Conservation (phyloP, 2,329 filamentous ascomycete species). For the Epichloe hybrida region DNA sequence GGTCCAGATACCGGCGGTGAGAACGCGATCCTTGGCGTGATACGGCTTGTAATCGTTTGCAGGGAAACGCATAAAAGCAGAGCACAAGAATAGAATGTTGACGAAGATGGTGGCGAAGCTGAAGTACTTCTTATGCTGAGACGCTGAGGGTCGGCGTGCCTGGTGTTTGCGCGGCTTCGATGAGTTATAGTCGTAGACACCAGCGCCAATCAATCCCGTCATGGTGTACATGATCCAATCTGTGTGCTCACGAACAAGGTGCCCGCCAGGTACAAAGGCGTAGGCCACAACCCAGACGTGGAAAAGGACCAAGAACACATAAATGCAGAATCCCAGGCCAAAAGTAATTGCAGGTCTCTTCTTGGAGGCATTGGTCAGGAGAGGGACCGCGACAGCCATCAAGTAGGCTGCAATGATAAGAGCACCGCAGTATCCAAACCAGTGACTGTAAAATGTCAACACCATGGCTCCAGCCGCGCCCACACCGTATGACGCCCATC, state of each 20-base stretch:
- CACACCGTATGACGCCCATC: conserved; percentile 66
- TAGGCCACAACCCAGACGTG: conserved; percentile 98
- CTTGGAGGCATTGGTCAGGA: conserved; percentile 64
- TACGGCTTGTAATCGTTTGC: conserved; percentile 84
- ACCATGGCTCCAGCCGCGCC: conserved; percentile 69
- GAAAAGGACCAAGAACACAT: conserved; percentile 91
- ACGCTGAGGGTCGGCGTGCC: conserved; percentile 16
- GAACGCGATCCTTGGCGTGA: conserved; percentile 71
- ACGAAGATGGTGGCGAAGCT: conserved; percentile 51
- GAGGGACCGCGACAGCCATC: conserved; percentile 61
- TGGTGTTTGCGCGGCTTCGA: conserved; percentile 30
- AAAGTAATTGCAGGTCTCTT: conserved; percentile 70
- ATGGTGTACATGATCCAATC: conserved; percentile 87
- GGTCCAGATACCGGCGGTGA: conserved; percentile 96
- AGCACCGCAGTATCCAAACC: conserved; percentile 81
- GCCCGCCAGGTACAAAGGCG: conserved; percentile 90
- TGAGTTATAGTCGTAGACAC: conserved; percentile 59
- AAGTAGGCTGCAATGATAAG: conserved; percentile 65
- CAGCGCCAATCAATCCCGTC: conserved; percentile 73
- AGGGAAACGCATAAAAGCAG: conserved; percentile 84
- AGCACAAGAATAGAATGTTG: conserved; percentile 65
- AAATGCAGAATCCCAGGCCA: conserved; percentile 76
- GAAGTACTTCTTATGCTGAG: conserved; percentile 39
- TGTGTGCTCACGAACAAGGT: conserved; percentile 81
- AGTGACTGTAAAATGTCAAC: conserved; percentile 65